A percentile compares a stretch with the other conserved stretches of the same genome.
These are phyloP conservation scores for Sechiopsis laciniata DNA, from an alignment of 306 rosid species.

Conservation along the genomic window DNA sequence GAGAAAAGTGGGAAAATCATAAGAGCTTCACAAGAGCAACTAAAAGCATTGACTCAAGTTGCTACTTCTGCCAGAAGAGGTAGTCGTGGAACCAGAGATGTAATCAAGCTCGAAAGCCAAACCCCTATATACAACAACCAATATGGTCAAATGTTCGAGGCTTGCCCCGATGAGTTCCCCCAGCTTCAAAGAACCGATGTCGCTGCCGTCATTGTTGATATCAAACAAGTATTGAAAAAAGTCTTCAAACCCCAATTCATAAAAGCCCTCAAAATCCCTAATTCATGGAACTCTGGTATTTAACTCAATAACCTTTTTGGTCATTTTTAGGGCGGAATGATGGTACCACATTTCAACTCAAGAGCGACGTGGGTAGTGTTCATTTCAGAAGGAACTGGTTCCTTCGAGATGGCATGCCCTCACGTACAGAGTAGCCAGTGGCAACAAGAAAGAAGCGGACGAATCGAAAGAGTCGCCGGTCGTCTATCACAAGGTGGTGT, in stretches of 20 bases:
- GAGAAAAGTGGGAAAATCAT: conserved; percentile 21
- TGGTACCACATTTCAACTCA: conserved; percentile 43
- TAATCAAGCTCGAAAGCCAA: conserved; percentile 9
- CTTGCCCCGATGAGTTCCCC: conserved; percentile 33
- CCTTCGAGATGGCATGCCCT: conserved; percentile 43
- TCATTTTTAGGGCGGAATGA: conserved; percentile 33
- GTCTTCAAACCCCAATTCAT: not conserved
- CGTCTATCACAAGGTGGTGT: conserved; percentile 24
- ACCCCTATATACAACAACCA: conserved; percentile 28
- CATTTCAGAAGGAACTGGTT: conserved; percentile 38
- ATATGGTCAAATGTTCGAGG: conserved; percentile 34
- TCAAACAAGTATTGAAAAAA: conserved; percentile 29
- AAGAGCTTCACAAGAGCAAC: conserved; percentile 33
- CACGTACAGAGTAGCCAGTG: conserved; percentile 14
- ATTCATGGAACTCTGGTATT: not conserved
- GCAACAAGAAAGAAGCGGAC: not conserved
- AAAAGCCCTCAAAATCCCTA: too few species aligned
- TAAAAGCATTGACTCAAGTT: conserved; percentile 32
- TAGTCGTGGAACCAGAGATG: not conserved
- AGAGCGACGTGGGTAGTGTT: conserved; percentile 27
- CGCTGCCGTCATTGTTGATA: conserved; percentile 18
- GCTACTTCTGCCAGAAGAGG: conserved; percentile 24
- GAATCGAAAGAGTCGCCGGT: conserved; percentile 19
- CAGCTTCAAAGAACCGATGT: conserved; percentile 37
- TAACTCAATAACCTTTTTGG: not conserved